Base-by-base conservation (phyloP, 495 filamentous ascomycete species). In the Podospora pseudopauciseta region DNA sequence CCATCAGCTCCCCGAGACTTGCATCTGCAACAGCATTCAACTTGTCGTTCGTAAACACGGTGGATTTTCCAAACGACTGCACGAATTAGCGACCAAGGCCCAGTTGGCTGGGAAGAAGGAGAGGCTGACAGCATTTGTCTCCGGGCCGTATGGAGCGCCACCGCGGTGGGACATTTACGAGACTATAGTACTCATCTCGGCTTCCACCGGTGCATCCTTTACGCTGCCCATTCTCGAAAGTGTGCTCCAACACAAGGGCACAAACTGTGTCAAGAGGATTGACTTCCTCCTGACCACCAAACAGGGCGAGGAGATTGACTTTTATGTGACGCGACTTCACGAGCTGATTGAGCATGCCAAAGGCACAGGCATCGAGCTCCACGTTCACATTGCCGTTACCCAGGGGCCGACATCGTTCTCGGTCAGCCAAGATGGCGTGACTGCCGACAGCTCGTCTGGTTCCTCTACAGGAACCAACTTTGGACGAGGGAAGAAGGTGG, bases 261-360 rank as follows among this genome's bases (percentile, higher is more conserved):
- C 80, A 2, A 80, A 79, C 39, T 91, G 87, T 64, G 90, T 87
- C 15, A 87, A 88, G 66, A 82, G 86, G 39, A 76, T 94, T 15
- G 84, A 87, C 15, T 91, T 94, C 66, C 79, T 94, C 2, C 88
- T 93, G 81, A 86, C 92, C 23, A 86, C 94, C 54, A 91, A 87
- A 70, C 85, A 87, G 30, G 84, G 85, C 0, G 84, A 86, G 11
- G 90, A 94, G 68, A 77, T 91, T n/a, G 81, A 76, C 32, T 93
- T 88, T 83, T 92, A 92, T 68, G 82, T 86, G n/a, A 75, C 78
- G 13, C 84, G 89, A 68, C 78, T 96, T 2, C 80, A 83, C 19
- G 80, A 85, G 54, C 83, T 88, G 1, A 78, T 87, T 57, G 80
- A 82, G 16, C 86, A 84, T 26, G 84, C 89, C 28, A 75, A 80